Evolutionary conservation across 345 rosid genomes (phyloP).

Genomic region (Carallia brachiata): DNA sequence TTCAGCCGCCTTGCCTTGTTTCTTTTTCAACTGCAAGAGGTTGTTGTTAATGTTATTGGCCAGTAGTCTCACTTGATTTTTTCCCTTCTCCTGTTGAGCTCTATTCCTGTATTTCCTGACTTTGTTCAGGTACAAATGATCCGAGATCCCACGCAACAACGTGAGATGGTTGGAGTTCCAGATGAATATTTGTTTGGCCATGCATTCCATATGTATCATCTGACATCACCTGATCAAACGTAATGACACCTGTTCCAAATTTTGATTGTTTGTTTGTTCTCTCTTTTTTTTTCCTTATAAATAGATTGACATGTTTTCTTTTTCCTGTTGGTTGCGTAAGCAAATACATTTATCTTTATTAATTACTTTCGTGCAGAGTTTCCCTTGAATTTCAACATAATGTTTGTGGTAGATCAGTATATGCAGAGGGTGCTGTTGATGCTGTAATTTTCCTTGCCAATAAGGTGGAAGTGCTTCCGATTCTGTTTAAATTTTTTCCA

Average conservation of each 20-base stretch:
- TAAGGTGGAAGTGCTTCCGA: conserved; percentile 48
- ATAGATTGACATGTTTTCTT: neutral
- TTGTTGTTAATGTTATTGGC: neutral
- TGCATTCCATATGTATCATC: conserved; percentile 88
- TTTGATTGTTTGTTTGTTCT: neutral
- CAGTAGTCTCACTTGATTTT: neutral
- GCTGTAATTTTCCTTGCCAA: conserved; percentile 83
- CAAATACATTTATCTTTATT: conserved; percentile 8
- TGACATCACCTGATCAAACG: conserved; percentile 89
- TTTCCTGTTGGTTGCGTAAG: neutral
- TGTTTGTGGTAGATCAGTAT: conserved; percentile 91
- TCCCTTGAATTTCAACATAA: conserved; percentile 98
- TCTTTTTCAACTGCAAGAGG: neutral
- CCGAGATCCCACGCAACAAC: conserved; percentile 72
- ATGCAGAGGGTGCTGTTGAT: conserved; percentile 92
- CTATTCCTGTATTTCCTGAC: neutral
- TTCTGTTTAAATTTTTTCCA: neutral
- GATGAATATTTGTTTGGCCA: conserved; percentile 85
- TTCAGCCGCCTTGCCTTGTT: neutral
- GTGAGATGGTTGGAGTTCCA: conserved; percentile 89
- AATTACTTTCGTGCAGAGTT: conserved; percentile 49
- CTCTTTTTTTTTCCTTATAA: neutral
- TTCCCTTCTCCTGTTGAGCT: neutral
- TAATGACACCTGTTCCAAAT: conserved; percentile 26
- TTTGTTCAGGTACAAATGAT: conserved; percentile 69